Evolutionary conservation across 768 basidiomycete genomes (phyloP).

Genomic region (Calocera viscosa): DNA sequence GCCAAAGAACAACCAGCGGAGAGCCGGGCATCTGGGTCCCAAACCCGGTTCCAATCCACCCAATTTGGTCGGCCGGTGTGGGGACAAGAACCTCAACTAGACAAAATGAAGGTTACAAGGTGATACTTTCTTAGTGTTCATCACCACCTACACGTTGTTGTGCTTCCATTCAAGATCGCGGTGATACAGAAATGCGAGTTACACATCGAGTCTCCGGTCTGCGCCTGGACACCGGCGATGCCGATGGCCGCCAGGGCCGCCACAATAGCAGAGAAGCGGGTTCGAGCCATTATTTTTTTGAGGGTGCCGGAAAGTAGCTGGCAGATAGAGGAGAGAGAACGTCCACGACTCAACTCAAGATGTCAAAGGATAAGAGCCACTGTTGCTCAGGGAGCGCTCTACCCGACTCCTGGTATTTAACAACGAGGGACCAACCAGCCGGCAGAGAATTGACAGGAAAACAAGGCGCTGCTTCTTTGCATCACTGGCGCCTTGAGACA

Average conservation of each 20-base stretch:
- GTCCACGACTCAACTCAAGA: neutral
- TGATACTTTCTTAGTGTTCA: too few relatives aligned
- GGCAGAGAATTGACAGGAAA: neutral
- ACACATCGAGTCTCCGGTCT: slow-evolving; percentile 4
- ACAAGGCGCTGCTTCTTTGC: neutral
- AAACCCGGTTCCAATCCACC: slow-evolving; percentile 13
- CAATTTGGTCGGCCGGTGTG: neutral
- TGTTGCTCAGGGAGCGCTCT: neutral
- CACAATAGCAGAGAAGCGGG: neutral
- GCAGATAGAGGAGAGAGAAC: neutral
- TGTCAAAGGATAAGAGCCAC: neutral
- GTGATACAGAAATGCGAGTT: slow-evolving; percentile 2
- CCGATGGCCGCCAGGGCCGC: neutral
- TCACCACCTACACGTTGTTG: neutral
- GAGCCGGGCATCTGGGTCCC: slow-evolving; percentile 15
- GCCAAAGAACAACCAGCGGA: slow-evolving; percentile 63
- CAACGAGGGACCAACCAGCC: neutral
- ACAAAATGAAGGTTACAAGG: neutral
- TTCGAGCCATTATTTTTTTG: neutral
- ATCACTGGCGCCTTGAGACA: neutral
- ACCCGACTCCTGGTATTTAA: neutral
- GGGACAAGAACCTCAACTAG: slow-evolving; percentile 6
- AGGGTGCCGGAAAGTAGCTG: neutral
- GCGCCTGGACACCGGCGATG: neutral
- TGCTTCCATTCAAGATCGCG: neutral